Evolutionary conservation across 129 eudicot species (phyloP).

Genomic region (Centella asiatica): DNA sequence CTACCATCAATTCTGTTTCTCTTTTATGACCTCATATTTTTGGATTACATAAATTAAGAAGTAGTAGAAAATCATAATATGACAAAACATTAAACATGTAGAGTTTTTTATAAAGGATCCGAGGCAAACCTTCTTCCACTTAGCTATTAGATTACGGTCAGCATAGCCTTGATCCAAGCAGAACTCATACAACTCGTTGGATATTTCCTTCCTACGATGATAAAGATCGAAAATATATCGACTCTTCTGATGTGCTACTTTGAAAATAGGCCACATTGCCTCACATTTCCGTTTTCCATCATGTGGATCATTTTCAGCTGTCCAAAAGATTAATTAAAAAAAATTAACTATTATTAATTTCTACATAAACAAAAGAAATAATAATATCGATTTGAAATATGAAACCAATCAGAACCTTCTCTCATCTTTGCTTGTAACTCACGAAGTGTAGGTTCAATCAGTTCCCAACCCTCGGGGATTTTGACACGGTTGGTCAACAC

Average conservation of each 20-base stretch:
- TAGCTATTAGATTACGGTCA: constrained; percentile 73
- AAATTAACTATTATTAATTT: neutral
- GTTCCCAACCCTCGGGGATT: constrained; percentile 77
- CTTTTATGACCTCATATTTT: neutral
- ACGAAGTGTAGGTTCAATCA: constrained; percentile 71
- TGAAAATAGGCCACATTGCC: constrained; percentile 79
- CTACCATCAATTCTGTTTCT: too few relatives aligned
- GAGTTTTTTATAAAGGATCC: neutral
- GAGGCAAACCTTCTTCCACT: constrained; percentile 77
- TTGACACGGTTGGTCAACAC: constrained; percentile 69
- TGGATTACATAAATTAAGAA: neutral
- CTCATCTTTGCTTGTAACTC: constrained; percentile 46
- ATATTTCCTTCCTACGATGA: constrained; percentile 75
- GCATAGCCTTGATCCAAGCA: constrained; percentile 95
- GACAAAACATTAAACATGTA: neutral
- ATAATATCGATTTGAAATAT: neutral
- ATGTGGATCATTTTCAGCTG: constrained; percentile 83
- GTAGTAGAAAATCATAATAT: neutral
- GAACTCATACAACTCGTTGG: constrained; percentile 67
- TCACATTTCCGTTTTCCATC: constrained; percentile 89
- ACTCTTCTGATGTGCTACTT: constrained; percentile 89
- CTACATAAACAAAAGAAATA: neutral
- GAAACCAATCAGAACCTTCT: constrained; percentile 1
- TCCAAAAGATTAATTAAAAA: neutral
- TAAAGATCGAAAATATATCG: constrained; percentile 76